Evolutionary conservation across 2,329 filamentous ascomycete species (phyloP), one percentile per base, ranked within the genome.

Genomic region (Epichloe brachyelytri): DNA sequence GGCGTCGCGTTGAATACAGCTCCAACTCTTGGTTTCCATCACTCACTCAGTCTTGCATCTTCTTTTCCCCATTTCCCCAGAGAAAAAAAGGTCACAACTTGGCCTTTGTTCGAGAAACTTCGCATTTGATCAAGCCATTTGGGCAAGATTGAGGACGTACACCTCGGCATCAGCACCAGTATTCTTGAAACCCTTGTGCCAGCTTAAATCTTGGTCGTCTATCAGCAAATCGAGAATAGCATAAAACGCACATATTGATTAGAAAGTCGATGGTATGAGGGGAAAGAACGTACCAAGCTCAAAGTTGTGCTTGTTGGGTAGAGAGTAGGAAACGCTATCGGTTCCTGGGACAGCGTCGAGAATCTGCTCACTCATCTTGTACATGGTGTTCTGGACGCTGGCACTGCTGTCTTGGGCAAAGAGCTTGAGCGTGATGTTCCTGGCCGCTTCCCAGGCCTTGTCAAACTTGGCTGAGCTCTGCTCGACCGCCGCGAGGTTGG

Each of bases 251-350:
- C 26, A 41, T 20, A 5, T 19, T 3, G 5, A n/a, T 38, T 1
- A 41, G 26, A 52, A n/a, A 44, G 3, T 22, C 15, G 10, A 11
- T 12, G 36, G 36, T 8, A 40, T 33, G 20, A 20, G 43, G n/a
- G 14, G 26, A 12, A 12, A 36, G 34, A 74, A 74, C 83, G 71
- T 72, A 88, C 82, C 86, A 68, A 97, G 84, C 70, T 97, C 91
- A 64, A 97, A 97, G 73, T 96, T 97, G 71, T 98, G 93, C 75
- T 96, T 97, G 76, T 98, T 98, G 11, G 93, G 93, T 62, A 98
- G 76, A 8, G 84, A 76, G 66, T 96, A 97, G 60, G 85, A 79
- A 41, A 93, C 87, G 20, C 77, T 75, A 43, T 84, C 79, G 20
- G 89, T 78, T 56, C 83, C 74, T 14, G 88, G 85, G 22, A 83